These are phyloP conservation scores for Cladosporium sp. DNA, from an alignment of 2,329 filamentous ascomycete genomes.

Conservation along the genomic window DNA sequence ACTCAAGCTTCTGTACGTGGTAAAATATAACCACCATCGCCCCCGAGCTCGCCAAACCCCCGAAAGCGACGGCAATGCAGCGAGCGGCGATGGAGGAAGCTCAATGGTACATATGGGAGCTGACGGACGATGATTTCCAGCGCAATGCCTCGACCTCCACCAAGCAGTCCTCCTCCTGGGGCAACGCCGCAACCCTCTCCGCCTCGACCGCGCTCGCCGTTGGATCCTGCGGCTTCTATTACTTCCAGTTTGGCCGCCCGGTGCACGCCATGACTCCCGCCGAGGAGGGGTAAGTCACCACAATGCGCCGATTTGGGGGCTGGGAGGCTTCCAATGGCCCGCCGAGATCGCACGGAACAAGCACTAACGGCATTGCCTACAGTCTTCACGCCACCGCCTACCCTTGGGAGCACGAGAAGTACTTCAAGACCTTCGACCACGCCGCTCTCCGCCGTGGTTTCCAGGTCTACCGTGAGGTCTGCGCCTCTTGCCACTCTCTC, in stretches of 20 bases:
- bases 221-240: slow-evolving; percentile 95
- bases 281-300: slow-evolving; percentile 89
- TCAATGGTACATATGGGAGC: slow-evolving; percentile 25
- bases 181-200: slow-evolving; percentile 81
- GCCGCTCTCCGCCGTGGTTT: slow-evolving; percentile 97
- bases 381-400: slow-evolving; percentile 91
- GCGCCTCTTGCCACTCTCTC: slow-evolving; percentile 95
- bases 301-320: background rate
- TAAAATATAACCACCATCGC: slow-evolving; percentile 9
- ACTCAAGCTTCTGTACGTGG: slow-evolving; percentile 38
- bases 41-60: slow-evolving; percentile 8
- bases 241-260: slow-evolving; percentile 88
- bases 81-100: slow-evolving; percentile 10
- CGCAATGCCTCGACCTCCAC: slow-evolving; percentile 55
- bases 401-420: slow-evolving; percentile 93
- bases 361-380: slow-evolving; percentile 24
- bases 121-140: slow-evolving; percentile 37
- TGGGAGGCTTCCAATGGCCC: slow-evolving; percentile 7
- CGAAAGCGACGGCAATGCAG: background rate
- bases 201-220: slow-evolving; percentile 84
- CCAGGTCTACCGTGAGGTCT: slow-evolving; percentile 99
- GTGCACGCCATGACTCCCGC: slow-evolving; percentile 87
- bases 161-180: slow-evolving; percentile 61
- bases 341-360: slow-evolving; percentile 20
- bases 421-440: slow-evolving; percentile 95